A percentile compares a stretch with the other conserved stretches of the same genome.
Conservation (phyloP, 208 protist species). For the Crithidia sp. region DNA sequence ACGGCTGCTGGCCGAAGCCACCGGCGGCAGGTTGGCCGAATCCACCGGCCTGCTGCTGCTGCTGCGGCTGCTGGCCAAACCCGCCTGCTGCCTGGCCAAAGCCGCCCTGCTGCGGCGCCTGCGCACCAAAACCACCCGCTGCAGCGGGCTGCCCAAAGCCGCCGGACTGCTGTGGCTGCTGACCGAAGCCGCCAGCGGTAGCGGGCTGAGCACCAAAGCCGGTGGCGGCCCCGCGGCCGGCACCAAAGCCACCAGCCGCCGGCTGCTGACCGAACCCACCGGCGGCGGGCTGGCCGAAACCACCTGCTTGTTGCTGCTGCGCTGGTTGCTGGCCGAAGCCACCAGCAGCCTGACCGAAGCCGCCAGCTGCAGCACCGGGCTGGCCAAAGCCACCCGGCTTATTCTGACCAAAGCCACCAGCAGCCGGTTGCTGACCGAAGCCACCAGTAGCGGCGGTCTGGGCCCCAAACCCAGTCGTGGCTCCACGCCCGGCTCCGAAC, state of each 20-base stretch:
- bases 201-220: constrained; percentile 9
- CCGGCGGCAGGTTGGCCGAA: background rate
- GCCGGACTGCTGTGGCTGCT: background rate
- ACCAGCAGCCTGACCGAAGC: constrained; percentile 41
- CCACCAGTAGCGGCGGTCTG: background rate
- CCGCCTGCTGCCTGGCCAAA: constrained; percentile 30
- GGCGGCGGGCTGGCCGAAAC: constrained; percentile 22
- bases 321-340: constrained; percentile 37
- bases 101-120: constrained; percentile 20
- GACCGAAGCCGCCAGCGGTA: constrained; percentile 1
- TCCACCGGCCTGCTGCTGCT: constrained; percentile 2
- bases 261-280: constrained; percentile 32
- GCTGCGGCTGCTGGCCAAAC: constrained; percentile 4
- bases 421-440: constrained; percentile 6
- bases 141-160: constrained; percentile 39
- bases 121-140: constrained; percentile 48
- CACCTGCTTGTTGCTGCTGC: constrained; percentile 19
- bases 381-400: background rate
- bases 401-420: constrained; percentile 4
- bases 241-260: constrained; percentile 40
- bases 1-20: constrained; percentile 4
- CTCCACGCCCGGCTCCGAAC: background rate
- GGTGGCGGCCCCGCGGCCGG: background rate
- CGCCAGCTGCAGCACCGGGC: constrained; percentile 4
- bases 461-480: background rate